Percentiles rank a stretch among this genome's conserved stretches.
phyloP scores from a whole-genome alignment of 2,329 filamentous ascomycete species.

The Sporothrix schenckii region DNA sequence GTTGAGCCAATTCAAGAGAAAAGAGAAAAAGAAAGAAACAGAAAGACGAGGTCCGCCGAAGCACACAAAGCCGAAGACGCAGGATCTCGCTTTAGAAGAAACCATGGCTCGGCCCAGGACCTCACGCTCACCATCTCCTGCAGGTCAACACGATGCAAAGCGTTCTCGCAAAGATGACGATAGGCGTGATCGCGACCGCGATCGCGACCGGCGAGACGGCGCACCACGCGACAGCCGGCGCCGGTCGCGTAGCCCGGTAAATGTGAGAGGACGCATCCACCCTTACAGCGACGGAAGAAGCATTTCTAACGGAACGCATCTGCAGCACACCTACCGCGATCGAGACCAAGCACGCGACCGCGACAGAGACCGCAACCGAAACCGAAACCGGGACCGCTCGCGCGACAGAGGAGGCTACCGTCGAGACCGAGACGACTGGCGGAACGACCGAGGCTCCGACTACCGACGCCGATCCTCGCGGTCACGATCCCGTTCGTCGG shows the following conservation, averaged over 20 bases:
- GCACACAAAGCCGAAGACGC: not conserved
- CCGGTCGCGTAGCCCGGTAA: slow-evolving; percentile 63
- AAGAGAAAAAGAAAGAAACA: not conserved
- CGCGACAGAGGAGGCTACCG: slow-evolving; percentile 71
- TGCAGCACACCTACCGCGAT: slow-evolving; percentile 63
- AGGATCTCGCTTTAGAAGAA: slow-evolving; percentile 17
- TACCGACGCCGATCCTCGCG: slow-evolving; percentile 62
- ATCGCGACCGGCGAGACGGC: slow-evolving; percentile 56
- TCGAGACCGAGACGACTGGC: slow-evolving; percentile 61
- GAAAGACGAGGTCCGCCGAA: slow-evolving; percentile 18
- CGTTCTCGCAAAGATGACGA: slow-evolving; percentile 65
- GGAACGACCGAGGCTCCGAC: slow-evolving; percentile 50
- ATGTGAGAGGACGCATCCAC: slow-evolving; percentile 53
- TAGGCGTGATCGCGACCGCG: slow-evolving; percentile 57
- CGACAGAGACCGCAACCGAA: slow-evolving; percentile 39
- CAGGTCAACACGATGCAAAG: slow-evolving; percentile 76
- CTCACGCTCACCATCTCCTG: slow-evolving; percentile 88
- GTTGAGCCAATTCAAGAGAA: slow-evolving; percentile 17
- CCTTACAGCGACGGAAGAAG: not conserved
- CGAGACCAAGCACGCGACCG: slow-evolving; percentile 52
- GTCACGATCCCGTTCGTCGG: slow-evolving; percentile 64
- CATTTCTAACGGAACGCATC: slow-evolving; percentile 50
- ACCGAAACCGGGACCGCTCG: slow-evolving; percentile 52
- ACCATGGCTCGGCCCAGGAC: slow-evolving; percentile 66
- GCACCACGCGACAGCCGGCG: slow-evolving; percentile 57